Conservation (phyloP, 495 filamentous ascomycete species). For the Annulohypoxylon moriforme region DNA sequence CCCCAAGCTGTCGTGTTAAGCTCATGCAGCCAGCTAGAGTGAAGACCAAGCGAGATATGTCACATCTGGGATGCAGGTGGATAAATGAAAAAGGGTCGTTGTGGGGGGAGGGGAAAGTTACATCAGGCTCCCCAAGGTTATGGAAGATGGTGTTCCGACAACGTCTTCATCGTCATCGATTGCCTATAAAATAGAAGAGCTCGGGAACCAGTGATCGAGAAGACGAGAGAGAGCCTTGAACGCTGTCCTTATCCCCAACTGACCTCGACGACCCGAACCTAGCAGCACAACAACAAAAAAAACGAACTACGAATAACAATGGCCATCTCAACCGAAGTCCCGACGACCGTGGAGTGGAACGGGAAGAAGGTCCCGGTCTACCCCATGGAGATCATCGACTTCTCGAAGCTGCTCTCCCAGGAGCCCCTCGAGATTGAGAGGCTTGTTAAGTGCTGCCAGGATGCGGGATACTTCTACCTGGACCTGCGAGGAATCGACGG, state of each 20-base stretch:
- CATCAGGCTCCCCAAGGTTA: constrained; percentile 34
- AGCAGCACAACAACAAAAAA: constrained; percentile 16
- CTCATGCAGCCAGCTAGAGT: constrained; percentile 33
- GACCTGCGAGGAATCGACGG: constrained; percentile 62
- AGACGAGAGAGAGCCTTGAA: background rate
- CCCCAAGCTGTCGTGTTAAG: constrained; percentile 25
- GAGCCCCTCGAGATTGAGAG: constrained; percentile 62
- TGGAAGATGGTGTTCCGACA: constrained; percentile 44
- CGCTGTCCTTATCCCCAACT: constrained; percentile 8
- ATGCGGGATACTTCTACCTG: constrained; percentile 68
- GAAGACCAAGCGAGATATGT: constrained; percentile 11
- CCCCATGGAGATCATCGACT: constrained; percentile 61
- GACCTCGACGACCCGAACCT: constrained; percentile 16
- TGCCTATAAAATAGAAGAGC: constrained; percentile 37
- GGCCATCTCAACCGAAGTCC: constrained; percentile 54
- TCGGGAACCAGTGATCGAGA: constrained; percentile 17
- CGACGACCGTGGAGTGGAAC: constrained; percentile 61
- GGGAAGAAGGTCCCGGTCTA: constrained; percentile 64
- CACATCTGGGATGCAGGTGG: constrained; percentile 39
- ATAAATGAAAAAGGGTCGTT: constrained; percentile 41
- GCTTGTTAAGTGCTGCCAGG: constrained; percentile 60
- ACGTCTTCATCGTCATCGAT: constrained; percentile 28
- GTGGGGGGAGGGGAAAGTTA: constrained; percentile 45
- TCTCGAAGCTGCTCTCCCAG: constrained; percentile 59
- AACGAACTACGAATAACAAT: constrained; percentile 45